Percentiles rank a stretch among this genome's conserved stretches.
These are phyloP conservation scores for Pseudocercospora musae DNA, from an alignment of 2,329 filamentous ascomycete genomes.

Conservation along the genomic window DNA sequence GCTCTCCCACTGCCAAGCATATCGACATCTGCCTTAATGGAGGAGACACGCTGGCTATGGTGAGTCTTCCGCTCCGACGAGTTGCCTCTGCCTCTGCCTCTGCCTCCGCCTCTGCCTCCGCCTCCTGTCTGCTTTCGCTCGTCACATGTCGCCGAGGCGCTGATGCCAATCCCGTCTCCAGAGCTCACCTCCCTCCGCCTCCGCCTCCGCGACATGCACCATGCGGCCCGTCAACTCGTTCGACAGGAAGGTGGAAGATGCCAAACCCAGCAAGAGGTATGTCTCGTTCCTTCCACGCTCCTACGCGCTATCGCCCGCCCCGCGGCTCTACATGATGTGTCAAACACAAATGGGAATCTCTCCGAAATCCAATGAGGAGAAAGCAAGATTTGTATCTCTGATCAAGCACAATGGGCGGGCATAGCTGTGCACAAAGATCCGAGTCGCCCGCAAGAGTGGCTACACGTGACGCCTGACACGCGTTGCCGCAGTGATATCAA, in stretches of 20 bases:
- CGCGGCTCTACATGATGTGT: conserved; percentile 68
- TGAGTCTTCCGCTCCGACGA: background rate
- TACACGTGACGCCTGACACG: conserved; percentile 19
- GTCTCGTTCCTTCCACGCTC: conserved; percentile 10
- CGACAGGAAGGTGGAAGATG: conserved; percentile 75
- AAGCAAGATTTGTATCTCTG: conserved; percentile 74
- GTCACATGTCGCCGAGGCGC: no score
- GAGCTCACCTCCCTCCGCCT: conserved; percentile 67
- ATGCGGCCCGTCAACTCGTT: conserved; percentile 66
- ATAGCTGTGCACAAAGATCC: conserved; percentile 1
- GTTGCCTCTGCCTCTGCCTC: no score
- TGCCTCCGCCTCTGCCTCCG: no score
- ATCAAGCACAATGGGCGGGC: conserved; percentile 33
- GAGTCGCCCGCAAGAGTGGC: background rate
- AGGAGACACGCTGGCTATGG: conserved; percentile 1
- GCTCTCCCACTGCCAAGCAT: background rate
- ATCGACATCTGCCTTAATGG: background rate
- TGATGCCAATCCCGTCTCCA: conserved; percentile 23
- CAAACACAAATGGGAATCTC: conserved; percentile 99
- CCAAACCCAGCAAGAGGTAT: conserved; percentile 81
- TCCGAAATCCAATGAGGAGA: conserved; percentile 95
- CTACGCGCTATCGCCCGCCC: conserved; percentile 26
- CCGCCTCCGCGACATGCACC: conserved; percentile 65
- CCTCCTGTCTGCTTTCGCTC: no score
- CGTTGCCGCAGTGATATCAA: conserved; percentile 76